Evolutionary conservation across 2,329 filamentous ascomycete genomes (phyloP).

Genomic region (Penicillium sumatraense): DNA sequence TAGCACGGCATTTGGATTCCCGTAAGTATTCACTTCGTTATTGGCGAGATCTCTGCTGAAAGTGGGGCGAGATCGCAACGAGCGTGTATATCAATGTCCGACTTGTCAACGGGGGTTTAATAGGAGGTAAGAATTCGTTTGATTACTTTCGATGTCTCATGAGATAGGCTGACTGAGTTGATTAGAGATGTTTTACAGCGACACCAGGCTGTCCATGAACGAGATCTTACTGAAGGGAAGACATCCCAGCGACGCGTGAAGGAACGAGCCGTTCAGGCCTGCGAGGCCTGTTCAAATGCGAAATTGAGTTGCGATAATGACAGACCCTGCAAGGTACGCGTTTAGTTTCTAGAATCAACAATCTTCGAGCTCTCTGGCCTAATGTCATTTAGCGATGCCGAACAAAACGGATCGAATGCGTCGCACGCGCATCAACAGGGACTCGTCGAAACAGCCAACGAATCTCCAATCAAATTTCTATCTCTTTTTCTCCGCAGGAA

Average conservation of each 20-base stretch:
- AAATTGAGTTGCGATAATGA: conserved; percentile 22
- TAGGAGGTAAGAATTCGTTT: conserved; percentile 9
- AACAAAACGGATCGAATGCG: conserved; percentile 13
- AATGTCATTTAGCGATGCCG: conserved; percentile 11
- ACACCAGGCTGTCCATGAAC: conserved; percentile 22
- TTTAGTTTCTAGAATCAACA: too few relatives aligned
- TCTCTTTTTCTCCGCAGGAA: background rate
- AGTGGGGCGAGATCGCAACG: conserved; percentile 15
- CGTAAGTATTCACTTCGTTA: conserved; percentile 5
- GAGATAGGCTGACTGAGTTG: background rate
- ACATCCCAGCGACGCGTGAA: background rate
- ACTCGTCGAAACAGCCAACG: conserved; percentile 7
- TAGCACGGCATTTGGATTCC: conserved; percentile 21
- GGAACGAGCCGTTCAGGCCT: conserved; percentile 19
- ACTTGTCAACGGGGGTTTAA: conserved; percentile 20
- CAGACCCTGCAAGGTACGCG: conserved; percentile 16
- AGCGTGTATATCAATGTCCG: conserved; percentile 20
- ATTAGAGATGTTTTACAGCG: conserved; percentile 21
- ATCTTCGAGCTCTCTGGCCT: too few relatives aligned
- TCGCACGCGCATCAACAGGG: background rate
- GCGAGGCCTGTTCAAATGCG: conserved; percentile 15
- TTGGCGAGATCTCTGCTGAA: background rate
- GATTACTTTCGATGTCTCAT: too few relatives aligned
- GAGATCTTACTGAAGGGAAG: conserved; percentile 6
- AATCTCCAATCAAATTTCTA: background rate